A percentile compares a stretch with the other conserved stretches of the same genome.
phyloP scores from a whole-genome alignment of 805 yeast genomes.

The Myxozyma udenii region DNA sequence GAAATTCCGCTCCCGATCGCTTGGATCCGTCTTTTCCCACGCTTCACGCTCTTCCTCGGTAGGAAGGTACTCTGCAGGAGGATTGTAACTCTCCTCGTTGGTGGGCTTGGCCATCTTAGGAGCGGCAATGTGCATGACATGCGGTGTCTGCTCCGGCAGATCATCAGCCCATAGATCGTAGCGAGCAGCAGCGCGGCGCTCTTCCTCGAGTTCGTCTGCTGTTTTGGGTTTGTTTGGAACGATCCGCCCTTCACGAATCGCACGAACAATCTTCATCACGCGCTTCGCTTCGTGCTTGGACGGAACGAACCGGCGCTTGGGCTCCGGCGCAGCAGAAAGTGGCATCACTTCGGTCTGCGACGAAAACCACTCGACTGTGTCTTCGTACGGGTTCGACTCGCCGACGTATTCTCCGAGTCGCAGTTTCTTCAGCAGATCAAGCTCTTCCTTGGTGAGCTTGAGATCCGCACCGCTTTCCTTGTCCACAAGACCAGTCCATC shows the following conservation, averaged over 20 bases:
- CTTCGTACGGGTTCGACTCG: slow-evolving; percentile 87
- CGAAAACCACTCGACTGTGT: slow-evolving; percentile 94
- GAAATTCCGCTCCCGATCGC: slow-evolving; percentile 74
- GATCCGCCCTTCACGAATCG: slow-evolving; percentile 94
- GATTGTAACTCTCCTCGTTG: slow-evolving; percentile 93
- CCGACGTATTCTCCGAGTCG: slow-evolving; percentile 83
- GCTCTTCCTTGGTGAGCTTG: slow-evolving; percentile 80
- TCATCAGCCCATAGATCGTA: slow-evolving; percentile 78
- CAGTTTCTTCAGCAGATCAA: slow-evolving; percentile 80
- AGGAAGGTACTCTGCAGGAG: slow-evolving; percentile 90
- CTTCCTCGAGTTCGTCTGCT: slow-evolving; percentile 50
- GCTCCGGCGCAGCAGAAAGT: slow-evolving; percentile 89
- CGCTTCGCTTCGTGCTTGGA: slow-evolving; percentile 95
- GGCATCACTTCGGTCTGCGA: slow-evolving; percentile 84
- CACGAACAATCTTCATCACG: slow-evolving; percentile 92
- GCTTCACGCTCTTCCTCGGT: slow-evolving; percentile 70
- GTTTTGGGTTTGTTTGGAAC: slow-evolving; percentile 64
- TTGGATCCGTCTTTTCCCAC: slow-evolving; percentile 68
- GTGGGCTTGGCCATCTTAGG: slow-evolving; percentile 96
- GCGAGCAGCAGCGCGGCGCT: slow-evolving; percentile 35
- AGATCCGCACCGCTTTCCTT: slow-evolving; percentile 80
- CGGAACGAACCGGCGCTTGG: slow-evolving; percentile 94
- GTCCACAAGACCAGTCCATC: slow-evolving; percentile 97
- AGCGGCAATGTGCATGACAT: slow-evolving; percentile 87
- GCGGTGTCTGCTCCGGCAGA: slow-evolving; percentile 56